phyloP scores from a whole-genome alignment of 2,329 filamentous ascomycete genomes.

The Coniochaeta sp. region DNA sequence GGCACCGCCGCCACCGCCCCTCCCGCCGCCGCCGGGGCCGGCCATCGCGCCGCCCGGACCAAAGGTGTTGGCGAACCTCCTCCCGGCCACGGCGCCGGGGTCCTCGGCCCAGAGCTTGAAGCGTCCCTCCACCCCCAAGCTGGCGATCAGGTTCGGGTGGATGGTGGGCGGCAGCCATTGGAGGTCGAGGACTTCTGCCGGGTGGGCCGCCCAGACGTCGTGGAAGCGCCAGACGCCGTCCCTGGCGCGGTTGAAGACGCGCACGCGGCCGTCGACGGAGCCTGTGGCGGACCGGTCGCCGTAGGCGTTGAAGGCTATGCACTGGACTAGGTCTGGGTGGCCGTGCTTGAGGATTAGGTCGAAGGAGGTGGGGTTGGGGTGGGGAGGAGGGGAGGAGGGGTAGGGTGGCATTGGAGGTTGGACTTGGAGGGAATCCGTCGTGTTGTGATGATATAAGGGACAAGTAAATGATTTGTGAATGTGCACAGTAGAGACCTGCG shows the following conservation, averaged over 20 bases:
- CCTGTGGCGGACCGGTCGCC: conserved; percentile 87
- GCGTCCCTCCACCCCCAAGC: conserved; percentile 80
- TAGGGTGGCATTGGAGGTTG: neutral
- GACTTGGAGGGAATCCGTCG: neutral
- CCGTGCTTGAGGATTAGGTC: conserved; percentile 62
- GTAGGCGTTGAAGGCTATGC: conserved; percentile 85
- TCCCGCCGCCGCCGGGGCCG: neutral
- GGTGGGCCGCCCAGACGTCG: conserved; percentile 86
- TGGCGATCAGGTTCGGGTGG: conserved; percentile 78
- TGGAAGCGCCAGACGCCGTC: conserved; percentile 71
- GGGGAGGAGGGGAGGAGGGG: conserved; percentile 8
- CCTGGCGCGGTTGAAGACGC: conserved; percentile 80
- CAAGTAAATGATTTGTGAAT: neutral
- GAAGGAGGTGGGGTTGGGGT: conserved; percentile 40
- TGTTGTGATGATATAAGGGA: neutral
- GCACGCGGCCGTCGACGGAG: conserved; percentile 86
- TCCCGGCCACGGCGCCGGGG: conserved; percentile 68
- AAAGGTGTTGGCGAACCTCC: conserved; percentile 65
- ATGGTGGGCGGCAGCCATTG: conserved; percentile 91
- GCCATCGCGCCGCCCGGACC: neutral
- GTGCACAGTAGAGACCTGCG: no score
- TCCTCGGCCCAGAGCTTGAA: conserved; percentile 94
- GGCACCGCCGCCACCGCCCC: neutral
- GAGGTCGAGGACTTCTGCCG: conserved; percentile 85
- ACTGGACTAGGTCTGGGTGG: conserved; percentile 73